Conservation (phyloP, 441 rosid genomes). For the Breynia disticha region DNA sequence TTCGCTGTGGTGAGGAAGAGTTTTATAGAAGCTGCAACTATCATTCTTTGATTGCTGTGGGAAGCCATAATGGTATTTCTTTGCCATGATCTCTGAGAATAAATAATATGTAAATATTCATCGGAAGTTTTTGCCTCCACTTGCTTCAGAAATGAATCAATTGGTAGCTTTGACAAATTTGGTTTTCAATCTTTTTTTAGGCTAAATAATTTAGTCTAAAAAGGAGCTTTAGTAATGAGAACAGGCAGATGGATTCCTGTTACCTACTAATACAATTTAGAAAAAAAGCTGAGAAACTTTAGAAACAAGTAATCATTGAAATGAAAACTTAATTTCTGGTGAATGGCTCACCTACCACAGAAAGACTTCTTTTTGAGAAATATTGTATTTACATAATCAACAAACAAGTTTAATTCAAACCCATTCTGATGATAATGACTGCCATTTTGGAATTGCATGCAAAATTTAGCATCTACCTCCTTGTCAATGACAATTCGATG, state of each 20-base stretch:
- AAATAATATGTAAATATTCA: conserved; percentile 9
- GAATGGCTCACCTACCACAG: no score
- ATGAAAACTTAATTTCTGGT: no score
- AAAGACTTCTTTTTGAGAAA: no score
- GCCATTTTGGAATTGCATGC: no score
- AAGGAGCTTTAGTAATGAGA: not conserved
- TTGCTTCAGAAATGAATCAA: conserved; percentile 10
- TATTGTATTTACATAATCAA: no score
- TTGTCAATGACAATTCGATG: no score
- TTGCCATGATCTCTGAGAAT: conserved; percentile 20
- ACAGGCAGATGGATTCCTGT: not conserved
- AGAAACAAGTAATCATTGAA: no score
- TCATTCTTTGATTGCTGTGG: conserved; percentile 32
- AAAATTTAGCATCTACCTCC: no score
- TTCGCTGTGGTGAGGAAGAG: conserved; percentile 10
- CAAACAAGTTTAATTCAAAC: no score
- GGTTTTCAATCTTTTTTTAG: no score
- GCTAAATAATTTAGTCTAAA: no score
- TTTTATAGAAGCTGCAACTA: conserved; percentile 1
- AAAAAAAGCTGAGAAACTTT: not conserved
- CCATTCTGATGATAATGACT: no score
- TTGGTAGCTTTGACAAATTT: not conserved
- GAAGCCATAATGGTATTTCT: conserved; percentile 19
- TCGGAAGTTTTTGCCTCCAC: conserved; percentile 11
- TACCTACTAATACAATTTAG: not conserved